These are phyloP conservation scores for Ogataea allantospora DNA, from an alignment of 805 yeast species.

Conservation along the genomic window DNA sequence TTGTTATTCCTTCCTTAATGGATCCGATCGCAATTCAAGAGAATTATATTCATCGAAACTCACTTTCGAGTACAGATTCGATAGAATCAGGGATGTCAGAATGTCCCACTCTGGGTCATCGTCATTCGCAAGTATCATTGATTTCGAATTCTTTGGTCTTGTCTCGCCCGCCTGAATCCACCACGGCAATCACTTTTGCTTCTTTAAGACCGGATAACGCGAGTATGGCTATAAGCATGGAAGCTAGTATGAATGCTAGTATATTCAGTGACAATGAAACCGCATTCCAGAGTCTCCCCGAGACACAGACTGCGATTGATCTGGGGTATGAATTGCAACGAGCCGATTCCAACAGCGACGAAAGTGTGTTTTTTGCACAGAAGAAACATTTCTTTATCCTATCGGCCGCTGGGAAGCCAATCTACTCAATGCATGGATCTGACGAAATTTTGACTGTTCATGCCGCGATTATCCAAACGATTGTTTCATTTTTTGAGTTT, in stretches of 20 bases:
- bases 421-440: conserved; percentile 72
- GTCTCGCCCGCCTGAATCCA: conserved; percentile 29
- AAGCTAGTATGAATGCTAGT: conserved; percentile 25
- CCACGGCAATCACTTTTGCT: conserved; percentile 33
- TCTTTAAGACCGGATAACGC: conserved; percentile 11
- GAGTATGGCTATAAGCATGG: conserved; percentile 12
- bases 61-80: conserved; percentile 6
- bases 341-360: conserved; percentile 30
- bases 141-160: conserved; percentile 20
- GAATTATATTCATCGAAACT: conserved; percentile 21
- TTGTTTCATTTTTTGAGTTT: conserved; percentile 65
- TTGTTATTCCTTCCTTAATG: conserved; percentile 7
- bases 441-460: conserved; percentile 67
- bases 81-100: conserved; percentile 4
- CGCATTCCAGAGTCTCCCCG: conserved; percentile 11
- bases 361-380: conserved; percentile 33
- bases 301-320: conserved; percentile 19
- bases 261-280: conserved; percentile 21
- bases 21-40: conserved; percentile 27
- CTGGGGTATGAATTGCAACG: conserved; percentile 22
- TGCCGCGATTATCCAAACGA: conserved; percentile 78
- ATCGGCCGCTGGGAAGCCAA: conserved; percentile 86
- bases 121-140: conserved; percentile 23
- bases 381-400: conserved; percentile 75
- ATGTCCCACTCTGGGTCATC: conserved; percentile 9